Conservation (phyloP, 306 rosid species). For the Benincasa hispida region DNA sequence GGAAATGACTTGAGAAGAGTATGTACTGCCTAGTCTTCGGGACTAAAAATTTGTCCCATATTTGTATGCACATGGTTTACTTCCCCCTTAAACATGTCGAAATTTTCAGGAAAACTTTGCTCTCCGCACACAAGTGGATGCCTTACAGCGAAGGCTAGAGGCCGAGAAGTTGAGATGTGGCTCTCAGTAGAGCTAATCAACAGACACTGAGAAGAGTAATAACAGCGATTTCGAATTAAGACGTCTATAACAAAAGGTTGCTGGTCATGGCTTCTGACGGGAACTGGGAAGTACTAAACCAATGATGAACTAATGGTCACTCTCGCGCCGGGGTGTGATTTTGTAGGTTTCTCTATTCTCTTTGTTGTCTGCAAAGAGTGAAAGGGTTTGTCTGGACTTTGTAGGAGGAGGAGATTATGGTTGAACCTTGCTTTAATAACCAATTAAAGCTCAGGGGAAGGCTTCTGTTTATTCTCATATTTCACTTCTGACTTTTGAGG, state of each 20-base stretch:
- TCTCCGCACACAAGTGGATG: conserved; percentile 1
- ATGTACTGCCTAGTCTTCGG: background rate
- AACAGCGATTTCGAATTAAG: background rate
- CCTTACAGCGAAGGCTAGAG: conserved; percentile 6
- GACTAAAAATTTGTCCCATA: background rate
- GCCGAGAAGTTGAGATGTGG: conserved; percentile 5
- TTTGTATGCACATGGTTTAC: background rate
- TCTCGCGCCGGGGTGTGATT: background rate
- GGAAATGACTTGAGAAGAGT: background rate
- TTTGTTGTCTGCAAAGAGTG: background rate
- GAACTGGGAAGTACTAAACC: background rate
- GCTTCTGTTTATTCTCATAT: background rate
- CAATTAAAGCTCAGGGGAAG: background rate
- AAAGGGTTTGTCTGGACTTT: background rate
- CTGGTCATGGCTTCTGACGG: background rate
- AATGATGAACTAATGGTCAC: background rate
- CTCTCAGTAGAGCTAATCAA: background rate
- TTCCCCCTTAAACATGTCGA: conserved; percentile 12
- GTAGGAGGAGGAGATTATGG: too few relatives aligned
- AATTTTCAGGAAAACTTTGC: conserved; percentile 12
- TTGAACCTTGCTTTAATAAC: too few relatives aligned
- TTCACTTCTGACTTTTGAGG: background rate
- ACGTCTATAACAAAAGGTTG: background rate
- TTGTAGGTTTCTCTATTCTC: background rate
- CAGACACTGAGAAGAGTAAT: background rate